Base-by-base conservation (phyloP, 306 rosid species). In the Cicer bijugum region DNA sequence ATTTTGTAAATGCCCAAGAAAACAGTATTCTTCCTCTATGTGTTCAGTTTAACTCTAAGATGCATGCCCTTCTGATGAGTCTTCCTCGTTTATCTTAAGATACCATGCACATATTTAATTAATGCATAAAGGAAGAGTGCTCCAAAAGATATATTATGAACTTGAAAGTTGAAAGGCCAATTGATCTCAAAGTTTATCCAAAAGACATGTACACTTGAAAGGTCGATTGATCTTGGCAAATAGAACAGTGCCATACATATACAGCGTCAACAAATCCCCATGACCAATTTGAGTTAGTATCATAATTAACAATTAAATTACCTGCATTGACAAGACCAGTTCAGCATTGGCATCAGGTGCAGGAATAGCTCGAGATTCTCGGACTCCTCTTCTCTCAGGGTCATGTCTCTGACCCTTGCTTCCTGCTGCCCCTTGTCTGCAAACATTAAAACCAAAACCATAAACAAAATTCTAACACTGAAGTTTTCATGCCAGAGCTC, bases 311-410 rank as follows among this genome's bases (percentile, higher is more conserved):
- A 56, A 42, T 10, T 45, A 57, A 44, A 72, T 86, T 86, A 94
- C 99, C 99, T 90, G 97, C 96, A 95, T 91, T 70, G 99, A 95
- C 80, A 82, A 64, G 55, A 83, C 92, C 77, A 95, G 81, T 79
- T 95, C 99, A 68, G 99, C 99, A 86, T 95, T 95, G 81, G 99
- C 99, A 80, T 95, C 97, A 57, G 99, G 99, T 28, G 99, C 99
- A 63, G 99, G 99, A 69, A 95, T 1, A 0, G 99, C 99, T 71
- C 92, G 91, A 63, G 96, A 95, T 46, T 91, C 97, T 72, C 91
- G 84, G 64, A 88, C 66, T 51, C 91, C 93, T 82, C 81, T 88
- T 87, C 91, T 89, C 78, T 91, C 97, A 15, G 65, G 88, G 69
- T 90, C 98, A 80, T 70, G 84, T 74, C 91, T 86, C 81, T 87